phyloP scores from a whole-genome alignment of 2,329 filamentous ascomycete genomes.

The Tolypocladium amazonense region DNA sequence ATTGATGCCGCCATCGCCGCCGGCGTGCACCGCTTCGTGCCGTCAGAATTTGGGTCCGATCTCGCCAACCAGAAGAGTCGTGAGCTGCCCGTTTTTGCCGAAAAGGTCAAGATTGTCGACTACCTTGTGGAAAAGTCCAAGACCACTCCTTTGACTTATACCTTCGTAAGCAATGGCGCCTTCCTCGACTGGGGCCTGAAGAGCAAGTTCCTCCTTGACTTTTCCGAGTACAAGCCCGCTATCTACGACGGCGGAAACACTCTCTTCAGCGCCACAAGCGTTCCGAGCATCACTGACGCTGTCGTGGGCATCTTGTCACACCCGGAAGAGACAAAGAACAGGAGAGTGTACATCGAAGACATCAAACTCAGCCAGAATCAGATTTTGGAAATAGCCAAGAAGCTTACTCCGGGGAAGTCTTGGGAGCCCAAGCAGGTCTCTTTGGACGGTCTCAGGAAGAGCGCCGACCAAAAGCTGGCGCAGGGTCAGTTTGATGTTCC shows the following conservation, averaged over 20 bases:
- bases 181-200: constrained; percentile 50
- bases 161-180: constrained; percentile 36
- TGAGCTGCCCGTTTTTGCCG: constrained; percentile 37
- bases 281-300: constrained; percentile 33
- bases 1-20: constrained; percentile 49
- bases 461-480: constrained; percentile 17
- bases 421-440: constrained; percentile 32
- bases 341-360: constrained; percentile 33
- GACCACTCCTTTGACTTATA: constrained; percentile 39
- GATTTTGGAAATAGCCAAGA: constrained; percentile 34
- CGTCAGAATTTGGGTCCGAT: constrained; percentile 43
- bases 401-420: constrained; percentile 30
- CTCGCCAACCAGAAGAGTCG: constrained; percentile 18
- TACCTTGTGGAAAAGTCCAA: constrained; percentile 28
- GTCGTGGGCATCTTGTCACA: constrained; percentile 38
- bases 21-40: constrained; percentile 51
- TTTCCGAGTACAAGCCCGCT: constrained; percentile 23
- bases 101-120: constrained; percentile 34
- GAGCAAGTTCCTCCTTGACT: constrained; percentile 31
- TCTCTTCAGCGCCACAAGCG: constrained; percentile 35
- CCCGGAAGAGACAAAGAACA: constrained; percentile 42
- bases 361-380: constrained; percentile 33
- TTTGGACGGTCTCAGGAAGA: constrained; percentile 15
- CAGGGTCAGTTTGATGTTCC: constrained; percentile 16
- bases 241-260: constrained; percentile 40